A percentile compares a stretch with the other conserved stretches of the same genome.
These are phyloP conservation scores for Polychaeton citri DNA, from an alignment of 2,329 filamentous ascomycete species.

Conservation along the genomic window DNA sequence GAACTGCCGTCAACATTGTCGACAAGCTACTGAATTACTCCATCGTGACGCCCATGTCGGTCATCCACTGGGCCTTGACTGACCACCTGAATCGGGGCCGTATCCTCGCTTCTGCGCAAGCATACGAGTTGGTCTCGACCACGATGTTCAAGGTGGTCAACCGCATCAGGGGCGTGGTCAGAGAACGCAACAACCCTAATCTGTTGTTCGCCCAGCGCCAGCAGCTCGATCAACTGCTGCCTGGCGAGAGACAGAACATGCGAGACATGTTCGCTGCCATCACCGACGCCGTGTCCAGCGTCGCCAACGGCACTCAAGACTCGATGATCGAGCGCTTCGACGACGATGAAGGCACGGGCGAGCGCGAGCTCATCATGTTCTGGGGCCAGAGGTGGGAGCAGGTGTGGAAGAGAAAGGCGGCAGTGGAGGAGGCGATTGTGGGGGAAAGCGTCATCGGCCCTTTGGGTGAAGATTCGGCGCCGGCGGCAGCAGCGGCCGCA, in stretches of 20 bases:
- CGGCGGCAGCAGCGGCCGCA: constrained; percentile 7
- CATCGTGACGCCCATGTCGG: constrained; percentile 72
- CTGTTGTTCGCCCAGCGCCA: constrained; percentile 43
- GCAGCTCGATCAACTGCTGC: constrained; percentile 52
- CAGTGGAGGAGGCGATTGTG: constrained; percentile 69
- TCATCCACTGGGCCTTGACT: constrained; percentile 79
- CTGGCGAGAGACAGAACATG: constrained; percentile 60
- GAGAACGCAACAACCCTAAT: constrained; percentile 44
- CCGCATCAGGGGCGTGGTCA: constrained; percentile 68
- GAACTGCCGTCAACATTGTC: constrained; percentile 80
- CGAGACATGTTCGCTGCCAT: constrained; percentile 68
- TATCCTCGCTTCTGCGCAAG: constrained; percentile 58
- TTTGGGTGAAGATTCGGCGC: constrained; percentile 19
- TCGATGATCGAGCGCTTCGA: constrained; percentile 58
- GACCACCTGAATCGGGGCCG: constrained; percentile 40
- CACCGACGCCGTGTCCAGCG: constrained; percentile 60
- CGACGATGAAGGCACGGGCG: constrained; percentile 34
- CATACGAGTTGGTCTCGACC: constrained; percentile 81
- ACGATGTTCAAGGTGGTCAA: constrained; percentile 85
- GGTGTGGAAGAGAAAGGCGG: constrained; percentile 68
- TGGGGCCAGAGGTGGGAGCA: constrained; percentile 83
- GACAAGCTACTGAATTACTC: constrained; percentile 97
- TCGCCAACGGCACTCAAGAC: constrained; percentile 62
- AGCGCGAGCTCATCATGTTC: constrained; percentile 52
- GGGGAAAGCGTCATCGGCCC: constrained; percentile 41